phyloP scores from a whole-genome alignment of 2,329 filamentous ascomycete species.

The Calycina herbarum region DNA sequence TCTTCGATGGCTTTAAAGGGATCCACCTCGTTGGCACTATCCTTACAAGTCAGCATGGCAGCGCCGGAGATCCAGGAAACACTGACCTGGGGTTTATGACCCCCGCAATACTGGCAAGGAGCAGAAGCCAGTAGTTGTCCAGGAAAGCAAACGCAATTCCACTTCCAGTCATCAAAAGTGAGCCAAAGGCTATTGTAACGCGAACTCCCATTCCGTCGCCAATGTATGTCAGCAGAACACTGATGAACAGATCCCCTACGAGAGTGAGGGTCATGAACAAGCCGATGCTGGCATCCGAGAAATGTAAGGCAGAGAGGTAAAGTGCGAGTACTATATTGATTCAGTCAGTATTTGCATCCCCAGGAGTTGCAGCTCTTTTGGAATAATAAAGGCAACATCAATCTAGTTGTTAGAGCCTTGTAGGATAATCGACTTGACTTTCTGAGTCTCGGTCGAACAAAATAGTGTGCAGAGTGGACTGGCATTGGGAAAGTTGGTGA shows the following conservation, averaged over 20 bases:
- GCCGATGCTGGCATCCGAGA: constrained; percentile 53
- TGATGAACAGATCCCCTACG: constrained; percentile 59
- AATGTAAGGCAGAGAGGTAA: constrained; percentile 51
- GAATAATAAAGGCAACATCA: too few species aligned
- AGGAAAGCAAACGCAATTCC: constrained; percentile 39
- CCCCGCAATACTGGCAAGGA: neutral
- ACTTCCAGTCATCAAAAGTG: constrained; percentile 54
- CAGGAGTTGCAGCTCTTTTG: too few species aligned
- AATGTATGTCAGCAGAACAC: constrained; percentile 57
- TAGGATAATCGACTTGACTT: too few species aligned
- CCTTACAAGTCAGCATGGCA: neutral
- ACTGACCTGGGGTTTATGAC: neutral
- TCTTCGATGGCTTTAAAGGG: neutral
- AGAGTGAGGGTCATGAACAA: constrained; percentile 67
- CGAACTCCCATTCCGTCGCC: constrained; percentile 58
- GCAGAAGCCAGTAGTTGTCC: neutral
- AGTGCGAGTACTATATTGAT: constrained; percentile 48
- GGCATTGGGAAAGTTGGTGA: too few species aligned
- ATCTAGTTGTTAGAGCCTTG: too few species aligned
- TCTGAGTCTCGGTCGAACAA: too few species aligned
- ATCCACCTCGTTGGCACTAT: neutral
- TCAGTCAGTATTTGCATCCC: neutral
- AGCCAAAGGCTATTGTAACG: constrained; percentile 53
- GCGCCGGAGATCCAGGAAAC: neutral
- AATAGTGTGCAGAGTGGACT: too few species aligned